Percentiles rank a stretch among this genome's conserved stretches.
Conservation (phyloP, 495 filamentous ascomycete species). For the Daldinia decipiens region DNA sequence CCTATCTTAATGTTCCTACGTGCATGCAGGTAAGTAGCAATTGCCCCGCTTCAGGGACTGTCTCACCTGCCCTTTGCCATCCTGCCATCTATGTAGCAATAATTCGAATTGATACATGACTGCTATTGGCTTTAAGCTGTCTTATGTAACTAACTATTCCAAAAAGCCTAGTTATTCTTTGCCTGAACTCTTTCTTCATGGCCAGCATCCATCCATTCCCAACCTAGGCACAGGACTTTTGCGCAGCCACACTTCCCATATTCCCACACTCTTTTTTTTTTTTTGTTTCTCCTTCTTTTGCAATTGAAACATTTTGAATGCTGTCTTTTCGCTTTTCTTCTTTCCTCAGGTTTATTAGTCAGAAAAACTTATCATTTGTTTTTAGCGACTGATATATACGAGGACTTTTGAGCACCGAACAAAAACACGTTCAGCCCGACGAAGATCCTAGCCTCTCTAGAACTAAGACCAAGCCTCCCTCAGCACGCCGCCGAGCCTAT, state of each 20-base stretch:
- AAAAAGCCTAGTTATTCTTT: neutral
- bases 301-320: constrained; percentile 32
- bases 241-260: constrained; percentile 31
- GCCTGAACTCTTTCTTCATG: constrained; percentile 7
- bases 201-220: neutral
- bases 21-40: constrained; percentile 9
- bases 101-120: neutral
- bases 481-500: constrained; percentile 17
- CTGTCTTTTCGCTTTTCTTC: constrained; percentile 13
- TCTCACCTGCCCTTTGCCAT: constrained; percentile 14
- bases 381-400: constrained; percentile 7
- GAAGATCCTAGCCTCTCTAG: constrained; percentile 19
- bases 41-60: constrained; percentile 16
- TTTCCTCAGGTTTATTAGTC: constrained; percentile 20
- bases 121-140: neutral
- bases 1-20: no score
- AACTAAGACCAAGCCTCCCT: constrained; percentile 33
- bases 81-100: no score
- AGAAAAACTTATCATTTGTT: constrained; percentile 7
- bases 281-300: neutral
- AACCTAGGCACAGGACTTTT: constrained; percentile 9
- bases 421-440: constrained; percentile 18
- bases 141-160: constrained; percentile 6
- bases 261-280: constrained; percentile 9
- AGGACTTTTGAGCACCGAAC: constrained; percentile 1